Conservation (phyloP, 371 early-diverging fungal genomes). For the Capillidium rhysosporum region DNA sequence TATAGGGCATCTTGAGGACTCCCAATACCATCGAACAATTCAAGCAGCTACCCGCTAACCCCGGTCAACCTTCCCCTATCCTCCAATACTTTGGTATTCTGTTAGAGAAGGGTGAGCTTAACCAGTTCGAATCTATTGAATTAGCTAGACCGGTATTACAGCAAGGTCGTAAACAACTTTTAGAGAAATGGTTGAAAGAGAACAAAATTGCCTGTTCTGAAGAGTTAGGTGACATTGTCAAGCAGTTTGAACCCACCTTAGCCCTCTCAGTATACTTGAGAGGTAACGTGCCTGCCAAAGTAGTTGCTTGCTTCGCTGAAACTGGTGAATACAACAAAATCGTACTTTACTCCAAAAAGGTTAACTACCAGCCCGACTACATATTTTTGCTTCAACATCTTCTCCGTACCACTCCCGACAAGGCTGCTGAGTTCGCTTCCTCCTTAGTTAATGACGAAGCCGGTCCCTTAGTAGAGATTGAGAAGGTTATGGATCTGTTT, state of each 20-base stretch:
- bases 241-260: slow-evolving; percentile 71
- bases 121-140: slow-evolving; percentile 85
- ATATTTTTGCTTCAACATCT: slow-evolving; percentile 68
- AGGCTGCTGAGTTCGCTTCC: slow-evolving; percentile 82
- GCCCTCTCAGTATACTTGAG: slow-evolving; percentile 89
- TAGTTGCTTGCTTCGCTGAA: slow-evolving; percentile 88
- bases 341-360: slow-evolving; percentile 82
- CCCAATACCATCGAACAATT: slow-evolving; percentile 86
- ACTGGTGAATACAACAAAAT: slow-evolving; percentile 91
- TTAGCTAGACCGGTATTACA: slow-evolving; percentile 79
- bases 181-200: slow-evolving; percentile 97
- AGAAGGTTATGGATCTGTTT: slow-evolving; percentile 76
- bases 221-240: slow-evolving; percentile 93
- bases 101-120: slow-evolving; percentile 86
- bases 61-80: slow-evolving; percentile 80
- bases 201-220: slow-evolving; percentile 94
- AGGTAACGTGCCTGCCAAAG: slow-evolving; percentile 82
- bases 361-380: slow-evolving; percentile 86
- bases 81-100: slow-evolving; percentile 92
- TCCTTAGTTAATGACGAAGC: slow-evolving; percentile 61
- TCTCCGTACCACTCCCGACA: slow-evolving; percentile 78
- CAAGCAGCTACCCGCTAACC: slow-evolving; percentile 55
- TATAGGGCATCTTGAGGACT: slow-evolving; percentile 75
- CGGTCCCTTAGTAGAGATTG: slow-evolving; percentile 68
- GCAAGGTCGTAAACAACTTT: slow-evolving; percentile 77